phyloP scores from a whole-genome alignment of 192 early-diverging fungal genomes.

The Thoreauomyces humboldtii region DNA sequence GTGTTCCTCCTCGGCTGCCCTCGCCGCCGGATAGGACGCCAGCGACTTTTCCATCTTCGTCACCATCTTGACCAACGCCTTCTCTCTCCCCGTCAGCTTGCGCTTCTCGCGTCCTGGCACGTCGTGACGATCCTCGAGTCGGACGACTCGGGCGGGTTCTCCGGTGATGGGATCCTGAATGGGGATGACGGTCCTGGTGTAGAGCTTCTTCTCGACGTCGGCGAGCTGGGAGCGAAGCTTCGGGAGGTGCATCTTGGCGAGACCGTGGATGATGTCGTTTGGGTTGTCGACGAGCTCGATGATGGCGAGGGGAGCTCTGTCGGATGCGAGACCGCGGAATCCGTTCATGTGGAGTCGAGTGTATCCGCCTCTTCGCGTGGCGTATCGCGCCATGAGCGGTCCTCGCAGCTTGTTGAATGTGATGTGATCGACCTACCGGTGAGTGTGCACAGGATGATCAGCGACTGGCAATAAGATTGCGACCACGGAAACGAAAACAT shows the following conservation, averaged over 20 bases:
- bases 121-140: conserved; percentile 30
- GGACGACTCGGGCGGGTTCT: neutral
- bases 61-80: conserved; percentile 28
- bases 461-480: neutral
- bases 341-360: conserved; percentile 82
- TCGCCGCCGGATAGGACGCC: conserved; percentile 28
- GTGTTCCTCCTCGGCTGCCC: conserved; percentile 24
- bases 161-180: conserved; percentile 42
- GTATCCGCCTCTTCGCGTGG: conserved; percentile 77
- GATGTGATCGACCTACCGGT: conserved; percentile 67
- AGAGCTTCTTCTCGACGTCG: conserved; percentile 29
- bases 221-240: conserved; percentile 31
- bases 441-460: neutral
- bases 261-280: conserved; percentile 55
- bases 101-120: conserved; percentile 32
- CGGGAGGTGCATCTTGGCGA: conserved; percentile 27
- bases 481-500: conserved; percentile 8
- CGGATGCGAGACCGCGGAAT: conserved; percentile 62
- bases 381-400: conserved; percentile 80
- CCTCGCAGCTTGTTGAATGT: conserved; percentile 81
- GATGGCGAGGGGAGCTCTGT: conserved; percentile 84
- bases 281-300: conserved; percentile 89
- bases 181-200: conserved; percentile 22
- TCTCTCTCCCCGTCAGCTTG: conserved; percentile 32
- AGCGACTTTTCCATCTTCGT: conserved; percentile 33